phyloP scores from a whole-genome alignment of 164 flowering plant species.

The Hamamelis virginiana region DNA sequence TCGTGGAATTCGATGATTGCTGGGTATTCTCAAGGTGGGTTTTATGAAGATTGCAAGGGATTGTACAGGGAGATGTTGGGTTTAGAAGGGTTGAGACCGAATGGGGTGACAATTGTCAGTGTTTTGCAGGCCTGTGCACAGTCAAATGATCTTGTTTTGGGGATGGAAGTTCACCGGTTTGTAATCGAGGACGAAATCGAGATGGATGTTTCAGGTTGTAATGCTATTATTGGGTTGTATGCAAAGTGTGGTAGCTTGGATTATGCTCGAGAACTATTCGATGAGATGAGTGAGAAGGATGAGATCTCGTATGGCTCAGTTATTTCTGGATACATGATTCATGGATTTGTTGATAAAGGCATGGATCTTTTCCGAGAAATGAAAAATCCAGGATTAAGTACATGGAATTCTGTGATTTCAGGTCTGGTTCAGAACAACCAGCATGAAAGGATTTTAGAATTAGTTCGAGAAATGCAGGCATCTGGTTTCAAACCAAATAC shows the following conservation, averaged over 20 bases:
- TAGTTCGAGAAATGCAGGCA: slow-evolving; percentile 54
- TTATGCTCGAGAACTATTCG: slow-evolving; percentile 66
- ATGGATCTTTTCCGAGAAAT: slow-evolving; percentile 51
- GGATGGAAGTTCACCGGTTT: slow-evolving; percentile 64
- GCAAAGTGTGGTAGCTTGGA: slow-evolving; percentile 84
- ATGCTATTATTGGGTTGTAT: slow-evolving; percentile 64
- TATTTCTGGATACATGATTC: slow-evolving; percentile 71
- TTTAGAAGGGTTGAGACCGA: slow-evolving; percentile 34
- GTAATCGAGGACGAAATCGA: slow-evolving; percentile 39
- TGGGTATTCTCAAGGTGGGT: slow-evolving; percentile 74
- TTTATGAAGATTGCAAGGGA: slow-evolving; percentile 52
- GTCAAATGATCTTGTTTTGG: slow-evolving; percentile 55
- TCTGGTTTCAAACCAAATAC: slow-evolving; percentile 57
- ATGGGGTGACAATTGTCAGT: slow-evolving; percentile 58
- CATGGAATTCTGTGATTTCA: slow-evolving; percentile 80
- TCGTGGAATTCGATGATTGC: slow-evolving; percentile 88
- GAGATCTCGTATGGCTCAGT: slow-evolving; percentile 59
- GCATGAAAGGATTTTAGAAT: slow-evolving; percentile 38
- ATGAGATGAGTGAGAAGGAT: slow-evolving; percentile 62
- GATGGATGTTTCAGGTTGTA: slow-evolving; percentile 50
- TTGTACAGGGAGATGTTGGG: slow-evolving; percentile 53
- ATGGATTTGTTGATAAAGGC: slow-evolving; percentile 70
- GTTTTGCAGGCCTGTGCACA: slow-evolving; percentile 78
- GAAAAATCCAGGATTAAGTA: slow-evolving; percentile 47
- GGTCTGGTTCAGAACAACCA: slow-evolving; percentile 70